Conservation (phyloP, 306 rosid species). For the Parietaria judaica region DNA sequence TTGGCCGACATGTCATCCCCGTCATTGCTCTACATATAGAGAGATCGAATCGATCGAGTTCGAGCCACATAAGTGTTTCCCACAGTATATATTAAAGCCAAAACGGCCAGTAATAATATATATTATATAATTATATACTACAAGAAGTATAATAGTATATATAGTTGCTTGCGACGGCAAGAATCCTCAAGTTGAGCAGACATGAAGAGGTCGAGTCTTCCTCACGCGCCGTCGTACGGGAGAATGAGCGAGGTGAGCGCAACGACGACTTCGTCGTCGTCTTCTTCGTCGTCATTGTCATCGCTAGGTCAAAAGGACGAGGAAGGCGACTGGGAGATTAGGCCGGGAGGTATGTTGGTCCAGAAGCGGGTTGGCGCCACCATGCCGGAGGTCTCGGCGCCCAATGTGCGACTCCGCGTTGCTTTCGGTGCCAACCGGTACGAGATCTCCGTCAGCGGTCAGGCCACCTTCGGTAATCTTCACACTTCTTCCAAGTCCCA, state of each 20-base stretch:
- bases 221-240: conserved; percentile 12
- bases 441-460: conserved; percentile 54
- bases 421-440: conserved; percentile 51
- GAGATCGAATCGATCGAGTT: conserved; percentile 1
- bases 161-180: too few species aligned
- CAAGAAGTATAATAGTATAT: too few species aligned
- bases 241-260: conserved; percentile 8
- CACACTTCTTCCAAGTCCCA: too few species aligned
- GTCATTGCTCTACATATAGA: too few species aligned
- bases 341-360: conserved; percentile 86
- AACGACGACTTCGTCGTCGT: conserved; percentile 10
- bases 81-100: too few species aligned
- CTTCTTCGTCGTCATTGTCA: conserved; percentile 13
- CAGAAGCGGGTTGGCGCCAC: conserved; percentile 36
- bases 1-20: conserved; percentile 14
- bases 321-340: conserved; percentile 56
- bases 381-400: conserved; percentile 16
- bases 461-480: conserved; percentile 53
- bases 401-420: conserved; percentile 44
- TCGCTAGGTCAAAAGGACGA: conserved; percentile 11
- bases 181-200: neutral
- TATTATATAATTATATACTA: too few species aligned
- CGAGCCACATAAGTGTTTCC: too few species aligned
- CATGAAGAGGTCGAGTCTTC: conserved; percentile 15
- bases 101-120: too few species aligned